phyloP scores from a whole-genome alignment of 164 flowering plant genomes.

The Akebia trifoliata region DNA sequence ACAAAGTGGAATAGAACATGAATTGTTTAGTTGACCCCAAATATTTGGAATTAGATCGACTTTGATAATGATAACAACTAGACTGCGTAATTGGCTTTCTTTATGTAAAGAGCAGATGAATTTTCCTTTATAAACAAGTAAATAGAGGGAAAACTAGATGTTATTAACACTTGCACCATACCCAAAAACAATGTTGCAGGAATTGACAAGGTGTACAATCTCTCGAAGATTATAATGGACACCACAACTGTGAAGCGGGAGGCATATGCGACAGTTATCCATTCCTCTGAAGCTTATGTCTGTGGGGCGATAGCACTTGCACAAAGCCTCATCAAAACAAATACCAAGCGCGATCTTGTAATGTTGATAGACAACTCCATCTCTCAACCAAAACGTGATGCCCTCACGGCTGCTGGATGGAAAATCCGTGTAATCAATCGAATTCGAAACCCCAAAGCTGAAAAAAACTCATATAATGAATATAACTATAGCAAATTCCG shows the following conservation, averaged over 20 bases:
- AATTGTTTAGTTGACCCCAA: no score
- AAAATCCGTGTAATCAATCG: slow-evolving; percentile 57
- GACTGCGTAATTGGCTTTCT: no score
- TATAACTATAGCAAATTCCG: slow-evolving; percentile 95
- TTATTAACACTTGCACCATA: no score
- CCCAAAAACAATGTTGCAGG: slow-evolving; percentile 45
- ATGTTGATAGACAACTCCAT: slow-evolving; percentile 78
- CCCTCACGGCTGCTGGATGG: slow-evolving; percentile 80
- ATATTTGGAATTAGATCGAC: no score
- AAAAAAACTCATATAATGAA: slow-evolving; percentile 72
- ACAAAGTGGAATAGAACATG: no score
- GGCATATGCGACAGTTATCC: slow-evolving; percentile 90
- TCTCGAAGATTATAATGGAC: slow-evolving; percentile 26
- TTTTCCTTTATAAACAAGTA: no score
- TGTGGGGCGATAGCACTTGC: slow-evolving; percentile 94
- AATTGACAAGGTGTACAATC: slow-evolving; percentile 46
- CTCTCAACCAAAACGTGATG: slow-evolving; percentile 42
- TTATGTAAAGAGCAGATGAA: no score
- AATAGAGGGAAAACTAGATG: no score
- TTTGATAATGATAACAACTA: no score
- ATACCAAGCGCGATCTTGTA: slow-evolving; percentile 78
- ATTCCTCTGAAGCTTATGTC: slow-evolving; percentile 78
- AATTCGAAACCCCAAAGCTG: slow-evolving; percentile 80
- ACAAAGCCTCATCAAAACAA: slow-evolving; percentile 59
- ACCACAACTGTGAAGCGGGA: slow-evolving; percentile 38